A percentile compares a stretch with the other conserved stretches of the same genome.
Conservation (phyloP, 164 flowering plant species). For the Stephania cephalantha region DNA sequence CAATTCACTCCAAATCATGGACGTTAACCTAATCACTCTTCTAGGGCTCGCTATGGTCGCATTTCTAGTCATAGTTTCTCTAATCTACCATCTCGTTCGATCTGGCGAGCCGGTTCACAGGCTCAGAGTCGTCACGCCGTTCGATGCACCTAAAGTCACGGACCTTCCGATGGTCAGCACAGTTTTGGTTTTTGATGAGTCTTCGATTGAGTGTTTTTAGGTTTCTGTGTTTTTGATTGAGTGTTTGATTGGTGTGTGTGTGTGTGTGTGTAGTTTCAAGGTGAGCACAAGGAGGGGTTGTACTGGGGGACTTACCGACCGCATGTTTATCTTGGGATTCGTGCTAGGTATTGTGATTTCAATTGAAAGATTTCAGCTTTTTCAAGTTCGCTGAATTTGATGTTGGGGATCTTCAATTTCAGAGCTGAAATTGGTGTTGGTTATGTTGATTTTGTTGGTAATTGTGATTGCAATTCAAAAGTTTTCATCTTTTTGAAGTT, state of each 20-base stretch:
- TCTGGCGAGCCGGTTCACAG: slow-evolving; percentile 19
- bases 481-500: not conserved
- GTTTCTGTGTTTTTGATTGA: slow-evolving; percentile 4
- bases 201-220: not conserved
- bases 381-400: not conserved
- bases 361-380: not conserved
- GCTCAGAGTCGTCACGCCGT: slow-evolving; percentile 67
- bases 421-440: too few relatives aligned
- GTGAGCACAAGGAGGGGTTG: slow-evolving; percentile 88
- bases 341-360: slow-evolving; percentile 54
- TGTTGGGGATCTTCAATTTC: too few relatives aligned
- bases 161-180: slow-evolving; percentile 62
- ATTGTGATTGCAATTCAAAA: not conserved
- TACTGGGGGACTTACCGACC: slow-evolving; percentile 99
- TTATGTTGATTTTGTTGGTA: not conserved
- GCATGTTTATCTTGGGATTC: slow-evolving; percentile 81
- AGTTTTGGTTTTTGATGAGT: not conserved
- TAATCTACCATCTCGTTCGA: slow-evolving; percentile 4
- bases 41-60: slow-evolving; percentile 29
- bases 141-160: slow-evolving; percentile 72
- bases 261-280: slow-evolving; percentile 73
- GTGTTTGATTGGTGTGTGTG: not conserved
- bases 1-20: slow-evolving; percentile 21
- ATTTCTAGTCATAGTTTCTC: slow-evolving; percentile 15
- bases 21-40: slow-evolving; percentile 28